phyloP scores from a whole-genome alignment of 768 basidiomycete species.

The Phlegmacium glaucopus region DNA sequence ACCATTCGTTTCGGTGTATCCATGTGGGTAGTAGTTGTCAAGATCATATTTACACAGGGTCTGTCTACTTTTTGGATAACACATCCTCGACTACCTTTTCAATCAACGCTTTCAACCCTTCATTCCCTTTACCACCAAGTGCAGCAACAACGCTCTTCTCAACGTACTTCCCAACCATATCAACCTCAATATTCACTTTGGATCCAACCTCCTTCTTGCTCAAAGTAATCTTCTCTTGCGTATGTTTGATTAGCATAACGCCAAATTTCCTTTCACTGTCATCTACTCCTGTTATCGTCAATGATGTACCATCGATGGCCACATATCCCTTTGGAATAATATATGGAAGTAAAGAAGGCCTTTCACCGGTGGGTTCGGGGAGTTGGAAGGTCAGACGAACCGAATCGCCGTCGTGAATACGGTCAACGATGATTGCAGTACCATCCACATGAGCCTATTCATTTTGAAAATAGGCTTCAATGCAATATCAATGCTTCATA shows the following conservation, averaged over 20 bases:
- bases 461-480: too few relatives aligned
- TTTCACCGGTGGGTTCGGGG: conserved; percentile 49
- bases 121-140: conserved; percentile 51
- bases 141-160: conserved; percentile 76
- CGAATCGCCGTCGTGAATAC: conserved; percentile 80
- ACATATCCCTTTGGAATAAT: conserved; percentile 94
- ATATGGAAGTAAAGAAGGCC: conserved; percentile 71
- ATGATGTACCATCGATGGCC: conserved; percentile 89
- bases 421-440: conserved; percentile 72
- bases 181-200: conserved; percentile 92
- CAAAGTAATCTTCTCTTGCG: conserved; percentile 84
- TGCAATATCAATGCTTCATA: conserved; percentile 21
- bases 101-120: conserved; percentile 45
- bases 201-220: conserved; percentile 70
- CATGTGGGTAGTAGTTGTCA: conserved; percentile 2
- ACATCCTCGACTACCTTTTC: conserved; percentile 58
- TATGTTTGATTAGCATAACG: conserved; percentile 95
- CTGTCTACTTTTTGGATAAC: conserved; percentile 35
- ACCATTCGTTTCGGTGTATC: conserved; percentile 47
- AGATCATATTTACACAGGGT: conserved; percentile 11
- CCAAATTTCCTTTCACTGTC: conserved; percentile 63
- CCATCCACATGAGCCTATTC: conserved; percentile 89
- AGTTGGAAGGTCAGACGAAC: conserved; percentile 81
- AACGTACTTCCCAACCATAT: conserved; percentile 93
- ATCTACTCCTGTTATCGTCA: conserved; percentile 83